These are phyloP conservation scores for Stephania japonica DNA, from an alignment of 164 flowering plant genomes.

Conservation along the genomic window DNA sequence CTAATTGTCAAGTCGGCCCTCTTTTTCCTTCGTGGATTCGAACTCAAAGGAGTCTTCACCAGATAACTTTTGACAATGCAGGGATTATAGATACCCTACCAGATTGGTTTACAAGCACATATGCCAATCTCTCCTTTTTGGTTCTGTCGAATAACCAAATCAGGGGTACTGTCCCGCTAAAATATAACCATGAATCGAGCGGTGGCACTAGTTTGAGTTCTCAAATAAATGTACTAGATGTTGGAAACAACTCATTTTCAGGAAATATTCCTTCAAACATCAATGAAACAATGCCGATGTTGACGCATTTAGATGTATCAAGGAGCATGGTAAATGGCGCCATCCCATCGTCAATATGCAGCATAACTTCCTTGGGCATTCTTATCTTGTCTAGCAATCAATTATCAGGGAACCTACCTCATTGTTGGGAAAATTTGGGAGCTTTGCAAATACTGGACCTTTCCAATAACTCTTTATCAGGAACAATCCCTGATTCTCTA, in stretches of 20 bases:
- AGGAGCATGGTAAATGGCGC: not conserved
- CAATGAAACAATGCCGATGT: not conserved
- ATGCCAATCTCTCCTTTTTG: not conserved
- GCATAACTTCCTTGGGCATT: not conserved
- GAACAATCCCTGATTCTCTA: not conserved
- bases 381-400: slow-evolving; percentile 1
- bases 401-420: slow-evolving; percentile 1
- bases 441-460: not conserved
- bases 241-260: slow-evolving; percentile 1
- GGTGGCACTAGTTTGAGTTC: not conserved
- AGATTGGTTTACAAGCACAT: slow-evolving; percentile 17
- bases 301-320: not conserved
- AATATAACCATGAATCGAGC: not conserved
- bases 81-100: slow-evolving; percentile 19
- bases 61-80: slow-evolving; percentile 1
- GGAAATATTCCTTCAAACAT: not conserved
- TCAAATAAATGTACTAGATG: not conserved
- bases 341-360: slow-evolving; percentile 3
- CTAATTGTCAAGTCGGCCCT: slow-evolving; percentile 10
- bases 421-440: not conserved
- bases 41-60: slow-evolving; percentile 10
- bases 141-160: slow-evolving; percentile 13
- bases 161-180: not conserved
- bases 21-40: slow-evolving; percentile 14
- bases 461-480: not conserved